These are phyloP conservation scores for Diaporthe eres DNA, from an alignment of 2,329 filamentous ascomycete genomes.

Conservation along the genomic window DNA sequence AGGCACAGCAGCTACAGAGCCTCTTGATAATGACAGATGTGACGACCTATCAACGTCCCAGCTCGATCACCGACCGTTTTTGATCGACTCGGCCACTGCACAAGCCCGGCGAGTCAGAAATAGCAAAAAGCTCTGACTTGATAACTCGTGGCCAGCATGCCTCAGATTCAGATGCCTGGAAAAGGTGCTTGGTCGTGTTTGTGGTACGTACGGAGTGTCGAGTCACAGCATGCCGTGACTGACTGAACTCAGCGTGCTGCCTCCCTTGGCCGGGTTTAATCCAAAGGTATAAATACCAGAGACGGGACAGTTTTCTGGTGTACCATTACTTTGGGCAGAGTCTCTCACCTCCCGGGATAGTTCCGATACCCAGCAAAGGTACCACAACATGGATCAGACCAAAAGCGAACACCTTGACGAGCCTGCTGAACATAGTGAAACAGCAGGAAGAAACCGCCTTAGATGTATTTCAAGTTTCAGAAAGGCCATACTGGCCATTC, in stretches of 20 bases:
- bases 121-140: not conserved
- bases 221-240: conserved; percentile 21
- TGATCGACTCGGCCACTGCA: not conserved
- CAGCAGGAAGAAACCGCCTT: too few relatives aligned
- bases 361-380: not conserved
- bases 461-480: not conserved
- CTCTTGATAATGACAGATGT: not conserved
- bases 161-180: not conserved
- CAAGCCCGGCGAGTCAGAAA: not conserved
- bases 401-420: not conserved
- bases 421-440: not conserved
- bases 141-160: not conserved
- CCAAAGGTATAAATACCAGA: not conserved
- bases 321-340: too few relatives aligned
- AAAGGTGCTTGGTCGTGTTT: not conserved
- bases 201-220: not conserved
- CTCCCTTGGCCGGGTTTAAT: not conserved
- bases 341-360: not conserved
- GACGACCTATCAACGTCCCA: not conserved
- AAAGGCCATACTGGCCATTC: not conserved
- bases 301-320: not conserved
- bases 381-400: not conserved
- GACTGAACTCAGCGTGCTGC: not conserved
- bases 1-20: not conserved
- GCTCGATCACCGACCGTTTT: not conserved